Conservation (phyloP, 2,329 filamentous ascomycete species). For the Exophiala oligosperma region DNA sequence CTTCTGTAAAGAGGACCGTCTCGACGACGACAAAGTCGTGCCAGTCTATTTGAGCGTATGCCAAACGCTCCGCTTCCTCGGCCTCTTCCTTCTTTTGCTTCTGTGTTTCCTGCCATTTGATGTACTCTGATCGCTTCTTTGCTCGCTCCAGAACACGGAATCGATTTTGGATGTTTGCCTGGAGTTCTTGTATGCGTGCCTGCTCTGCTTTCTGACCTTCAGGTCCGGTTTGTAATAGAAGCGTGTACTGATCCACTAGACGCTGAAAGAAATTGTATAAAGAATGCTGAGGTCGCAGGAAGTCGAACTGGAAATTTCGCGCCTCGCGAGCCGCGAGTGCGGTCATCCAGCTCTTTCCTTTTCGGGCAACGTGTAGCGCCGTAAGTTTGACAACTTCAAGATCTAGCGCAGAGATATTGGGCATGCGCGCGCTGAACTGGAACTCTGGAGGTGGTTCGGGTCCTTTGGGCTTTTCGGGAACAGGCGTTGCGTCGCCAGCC, state of each 20-base stretch:
- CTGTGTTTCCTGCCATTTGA: slow-evolving; percentile 79
- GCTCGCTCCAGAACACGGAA: slow-evolving; percentile 78
- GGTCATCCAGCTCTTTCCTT: slow-evolving; percentile 89
- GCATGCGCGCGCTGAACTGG: slow-evolving; percentile 93
- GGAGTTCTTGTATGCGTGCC: slow-evolving; percentile 69
- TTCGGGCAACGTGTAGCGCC: slow-evolving; percentile 88
- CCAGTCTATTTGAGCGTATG: slow-evolving; percentile 91
- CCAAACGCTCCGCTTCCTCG: slow-evolving; percentile 74
- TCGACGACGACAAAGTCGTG: slow-evolving; percentile 96
- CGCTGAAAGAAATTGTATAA: slow-evolving; percentile 94
- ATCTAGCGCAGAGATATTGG: slow-evolving; percentile 94
- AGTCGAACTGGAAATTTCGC: slow-evolving; percentile 93
- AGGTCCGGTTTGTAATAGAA: slow-evolving; percentile 68
- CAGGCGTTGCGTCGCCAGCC: slow-evolving; percentile 60
- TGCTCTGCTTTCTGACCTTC: slow-evolving; percentile 71
- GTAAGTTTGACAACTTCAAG: slow-evolving; percentile 72
- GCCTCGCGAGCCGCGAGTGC: slow-evolving; percentile 83
- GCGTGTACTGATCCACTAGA: slow-evolving; percentile 90
- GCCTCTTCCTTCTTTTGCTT: slow-evolving; percentile 87
- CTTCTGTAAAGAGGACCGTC: slow-evolving; percentile 87
- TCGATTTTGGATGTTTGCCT: slow-evolving; percentile 74
- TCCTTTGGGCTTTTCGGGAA: slow-evolving; percentile 70
- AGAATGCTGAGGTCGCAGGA: slow-evolving; percentile 90
- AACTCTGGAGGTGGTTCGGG: slow-evolving; percentile 85
- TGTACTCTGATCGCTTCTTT: slow-evolving; percentile 82